phyloP scores from a whole-genome alignment of 108 stramenopile genomes.

The Nitzschia sp. region DNA sequence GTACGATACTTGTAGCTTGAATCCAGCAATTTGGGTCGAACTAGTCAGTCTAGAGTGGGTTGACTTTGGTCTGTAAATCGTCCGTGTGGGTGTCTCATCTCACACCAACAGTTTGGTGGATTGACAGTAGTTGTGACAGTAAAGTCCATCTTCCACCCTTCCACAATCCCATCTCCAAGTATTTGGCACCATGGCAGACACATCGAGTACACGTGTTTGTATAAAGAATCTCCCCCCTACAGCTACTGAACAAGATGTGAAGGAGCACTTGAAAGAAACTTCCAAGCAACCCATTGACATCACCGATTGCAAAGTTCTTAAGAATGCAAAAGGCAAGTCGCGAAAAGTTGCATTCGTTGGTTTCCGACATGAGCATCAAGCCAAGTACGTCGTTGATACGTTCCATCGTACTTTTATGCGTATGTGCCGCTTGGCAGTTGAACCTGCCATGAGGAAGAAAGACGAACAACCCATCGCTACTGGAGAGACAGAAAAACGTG shows the following conservation, averaged over 20 bases:
- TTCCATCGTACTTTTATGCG: constrained; percentile 60
- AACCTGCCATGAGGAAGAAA: constrained; percentile 51
- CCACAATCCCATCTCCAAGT: too few relatives aligned
- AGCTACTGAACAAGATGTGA: constrained; percentile 59
- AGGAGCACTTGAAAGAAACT: constrained; percentile 36
- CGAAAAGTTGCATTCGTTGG: constrained; percentile 83
- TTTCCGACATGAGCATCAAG: constrained; percentile 58
- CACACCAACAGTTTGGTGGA: too few relatives aligned
- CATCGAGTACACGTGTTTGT: constrained; percentile 65
- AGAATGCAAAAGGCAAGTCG: constrained; percentile 55
- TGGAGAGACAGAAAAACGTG: constrained; percentile 20
- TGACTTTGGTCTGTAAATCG: too few relatives aligned
- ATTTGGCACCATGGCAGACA: neutral
- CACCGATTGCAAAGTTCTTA: constrained; percentile 75
- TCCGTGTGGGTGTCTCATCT: too few relatives aligned
- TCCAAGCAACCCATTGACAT: constrained; percentile 41
- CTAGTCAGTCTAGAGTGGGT: too few relatives aligned
- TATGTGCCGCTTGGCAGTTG: constrained; percentile 62
- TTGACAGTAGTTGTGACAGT: too few relatives aligned
- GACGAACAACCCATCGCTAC: constrained; percentile 35
- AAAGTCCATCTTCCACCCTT: too few relatives aligned
- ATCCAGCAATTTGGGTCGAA: too few relatives aligned
- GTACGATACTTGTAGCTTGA: too few relatives aligned
- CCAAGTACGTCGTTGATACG: constrained; percentile 49
- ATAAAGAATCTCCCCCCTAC: constrained; percentile 82